Percentiles rank a stretch among this genome's conserved stretches.
Conservation (phyloP, 139 green algal genomes). For the Nannochloris sp. region DNA sequence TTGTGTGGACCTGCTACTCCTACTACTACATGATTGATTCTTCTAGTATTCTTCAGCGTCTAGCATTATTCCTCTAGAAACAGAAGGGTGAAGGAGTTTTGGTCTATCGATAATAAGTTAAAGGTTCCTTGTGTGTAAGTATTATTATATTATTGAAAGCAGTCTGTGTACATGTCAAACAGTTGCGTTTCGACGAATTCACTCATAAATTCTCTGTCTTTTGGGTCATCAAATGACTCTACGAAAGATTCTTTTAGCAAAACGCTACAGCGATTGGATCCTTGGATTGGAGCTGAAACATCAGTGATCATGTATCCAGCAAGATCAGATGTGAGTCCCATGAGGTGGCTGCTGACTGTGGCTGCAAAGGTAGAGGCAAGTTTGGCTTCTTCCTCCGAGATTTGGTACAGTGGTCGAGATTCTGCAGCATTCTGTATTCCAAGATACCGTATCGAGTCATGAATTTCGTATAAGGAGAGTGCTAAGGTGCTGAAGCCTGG, state of each 20-base stretch:
- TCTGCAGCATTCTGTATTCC: slow-evolving; percentile 1
- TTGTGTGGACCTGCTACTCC: no score
- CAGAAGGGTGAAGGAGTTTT: no score
- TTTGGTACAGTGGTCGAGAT: slow-evolving; percentile 15
- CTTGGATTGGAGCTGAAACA: slow-evolving; percentile 35
- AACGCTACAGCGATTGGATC: slow-evolving; percentile 36
- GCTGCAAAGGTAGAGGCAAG: slow-evolving; percentile 20
- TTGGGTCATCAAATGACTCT: slow-evolving; percentile 39
- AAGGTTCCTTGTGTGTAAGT: not conserved
- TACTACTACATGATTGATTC: no score
- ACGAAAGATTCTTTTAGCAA: slow-evolving; percentile 70
- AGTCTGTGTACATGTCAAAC: slow-evolving; percentile 68
- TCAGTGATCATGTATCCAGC: slow-evolving; percentile 75
- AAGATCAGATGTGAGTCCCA: slow-evolving; percentile 54
- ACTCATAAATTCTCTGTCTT: slow-evolving; percentile 37
- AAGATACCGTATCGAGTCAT: slow-evolving; percentile 38
- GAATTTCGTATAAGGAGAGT: slow-evolving; percentile 38
- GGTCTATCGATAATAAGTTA: no score
- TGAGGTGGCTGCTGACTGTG: slow-evolving; percentile 44
- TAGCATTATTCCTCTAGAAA: no score
- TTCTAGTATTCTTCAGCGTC: not conserved
- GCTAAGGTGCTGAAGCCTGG: slow-evolving; percentile 37
- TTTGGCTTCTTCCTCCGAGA: slow-evolving; percentile 1
- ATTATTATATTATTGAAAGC: no score
- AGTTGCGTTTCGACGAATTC: slow-evolving; percentile 79